These are phyloP conservation scores for Tripterygium wilfordii DNA, from an alignment of 177 flowering plant genomes.

Conservation along the genomic window DNA sequence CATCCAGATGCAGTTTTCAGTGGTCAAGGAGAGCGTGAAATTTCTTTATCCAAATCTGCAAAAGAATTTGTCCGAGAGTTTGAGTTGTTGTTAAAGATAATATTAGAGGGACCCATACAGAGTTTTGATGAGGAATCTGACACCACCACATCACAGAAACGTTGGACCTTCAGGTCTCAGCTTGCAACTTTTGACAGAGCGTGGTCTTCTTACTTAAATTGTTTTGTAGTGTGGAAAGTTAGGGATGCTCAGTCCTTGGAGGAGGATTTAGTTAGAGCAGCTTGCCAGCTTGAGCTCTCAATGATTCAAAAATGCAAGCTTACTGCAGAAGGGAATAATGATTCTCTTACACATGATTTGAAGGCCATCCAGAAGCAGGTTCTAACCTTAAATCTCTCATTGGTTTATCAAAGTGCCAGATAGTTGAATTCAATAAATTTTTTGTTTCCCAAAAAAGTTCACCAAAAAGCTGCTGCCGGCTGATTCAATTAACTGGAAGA, in stretches of 20 bases:
- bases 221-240: constrained; percentile 92
- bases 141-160: constrained; percentile 22
- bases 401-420: no score
- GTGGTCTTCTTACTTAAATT: constrained; percentile 84
- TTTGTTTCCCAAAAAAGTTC: no score
- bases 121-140: constrained; percentile 35
- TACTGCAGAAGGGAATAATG: constrained; percentile 53
- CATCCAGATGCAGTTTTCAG: constrained; percentile 99
- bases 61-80: constrained; percentile 54
- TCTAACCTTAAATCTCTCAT: no score
- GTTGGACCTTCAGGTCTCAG: constrained; percentile 64
- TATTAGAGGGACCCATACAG: constrained; percentile 52
- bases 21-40: constrained; percentile 76
- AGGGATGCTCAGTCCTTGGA: constrained; percentile 86
- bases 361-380: constrained; percentile 92
- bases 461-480: no score
- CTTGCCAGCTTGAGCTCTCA: constrained; percentile 93
- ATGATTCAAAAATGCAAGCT: constrained; percentile 93
- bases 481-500: no score
- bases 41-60: constrained; percentile 67
- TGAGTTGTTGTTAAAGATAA: constrained; percentile 62
- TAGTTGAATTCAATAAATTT: no score
- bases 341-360: constrained; percentile 79
- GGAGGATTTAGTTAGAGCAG: constrained; percentile 92
- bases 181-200: constrained; percentile 76